Conservation (phyloP, 148 eudicot genomes). For the Oxyria digyna region DNA sequence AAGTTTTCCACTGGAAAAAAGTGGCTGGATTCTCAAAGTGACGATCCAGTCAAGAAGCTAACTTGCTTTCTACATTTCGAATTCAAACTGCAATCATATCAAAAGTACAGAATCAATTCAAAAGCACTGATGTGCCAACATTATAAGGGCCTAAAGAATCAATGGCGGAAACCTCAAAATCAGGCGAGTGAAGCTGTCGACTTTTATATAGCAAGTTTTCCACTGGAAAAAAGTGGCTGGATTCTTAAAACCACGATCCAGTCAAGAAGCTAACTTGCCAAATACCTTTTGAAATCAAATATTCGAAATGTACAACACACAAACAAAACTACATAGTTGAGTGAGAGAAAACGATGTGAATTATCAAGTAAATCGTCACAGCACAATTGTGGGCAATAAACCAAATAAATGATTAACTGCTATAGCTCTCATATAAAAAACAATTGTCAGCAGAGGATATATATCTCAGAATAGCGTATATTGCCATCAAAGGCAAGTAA, state of each 20-base stretch:
- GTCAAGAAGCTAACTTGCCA: conserved; percentile 9
- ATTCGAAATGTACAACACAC: too few species aligned
- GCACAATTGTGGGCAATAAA: background rate
- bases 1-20: too few species aligned
- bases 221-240: conserved; percentile 5
- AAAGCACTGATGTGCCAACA: too few species aligned
- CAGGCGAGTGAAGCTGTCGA: conserved; percentile 5
- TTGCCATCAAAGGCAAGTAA: conserved; percentile 3
- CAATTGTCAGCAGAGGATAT: background rate
- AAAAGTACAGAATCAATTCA: too few species aligned
- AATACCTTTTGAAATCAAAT: background rate
- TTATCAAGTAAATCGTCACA: background rate
- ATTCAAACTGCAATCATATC: too few species aligned
- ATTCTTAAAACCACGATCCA: background rate
- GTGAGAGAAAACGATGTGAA: too few species aligned
- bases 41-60: too few species aligned
- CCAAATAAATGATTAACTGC: background rate
- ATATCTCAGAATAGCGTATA: conserved; percentile 6
- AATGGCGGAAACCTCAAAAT: background rate
- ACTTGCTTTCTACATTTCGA: too few species aligned
- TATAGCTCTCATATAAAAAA: background rate
- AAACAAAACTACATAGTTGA: too few species aligned
- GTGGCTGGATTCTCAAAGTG: too few species aligned
- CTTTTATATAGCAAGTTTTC: conserved; percentile 1
- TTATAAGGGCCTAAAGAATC: conserved; percentile 4